Conservation (phyloP, 768 basidiomycete species). For the Rhodotorula graminis region DNA sequence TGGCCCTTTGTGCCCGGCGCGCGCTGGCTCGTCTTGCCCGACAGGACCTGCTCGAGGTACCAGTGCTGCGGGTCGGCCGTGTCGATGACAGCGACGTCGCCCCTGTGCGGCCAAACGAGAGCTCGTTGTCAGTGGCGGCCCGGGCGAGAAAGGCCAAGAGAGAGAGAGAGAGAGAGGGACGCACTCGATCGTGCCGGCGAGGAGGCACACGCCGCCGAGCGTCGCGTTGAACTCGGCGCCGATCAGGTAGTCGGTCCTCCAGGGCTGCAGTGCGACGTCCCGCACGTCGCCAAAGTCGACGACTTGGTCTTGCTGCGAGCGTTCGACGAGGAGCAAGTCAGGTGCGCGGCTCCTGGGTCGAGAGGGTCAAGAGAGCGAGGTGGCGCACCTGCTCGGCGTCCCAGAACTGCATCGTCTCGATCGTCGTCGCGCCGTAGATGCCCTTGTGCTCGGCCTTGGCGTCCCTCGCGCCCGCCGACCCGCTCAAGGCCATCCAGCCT, state of each 20-base stretch:
- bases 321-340: not conserved
- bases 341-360: not conserved
- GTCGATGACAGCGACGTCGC: constrained; percentile 38
- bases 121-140: not conserved
- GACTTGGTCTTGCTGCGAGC: constrained; percentile 27
- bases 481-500: constrained; percentile 38
- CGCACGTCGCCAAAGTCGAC: constrained; percentile 41
- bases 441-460: constrained; percentile 21
- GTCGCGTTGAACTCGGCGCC: constrained; percentile 30
- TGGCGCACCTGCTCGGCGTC: constrained; percentile 36
- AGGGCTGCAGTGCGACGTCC: constrained; percentile 38
- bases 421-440: constrained; percentile 38
- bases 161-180: not conserved
- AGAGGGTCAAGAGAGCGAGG: not conserved
- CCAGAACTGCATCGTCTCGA: constrained; percentile 41
- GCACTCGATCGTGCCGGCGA: constrained; percentile 36
- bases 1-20: constrained; percentile 29
- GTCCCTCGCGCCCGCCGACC: not conserved
- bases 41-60: constrained; percentile 37
- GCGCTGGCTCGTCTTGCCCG: constrained; percentile 23
- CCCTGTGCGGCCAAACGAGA: constrained; percentile 2
- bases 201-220: constrained; percentile 33
- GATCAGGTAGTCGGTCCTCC: constrained; percentile 42
- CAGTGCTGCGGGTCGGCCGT: constrained; percentile 24
- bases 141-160: too few relatives aligned